Base-by-base conservation (phyloP, 306 rosid species). In the Vigna radiata region DNA sequence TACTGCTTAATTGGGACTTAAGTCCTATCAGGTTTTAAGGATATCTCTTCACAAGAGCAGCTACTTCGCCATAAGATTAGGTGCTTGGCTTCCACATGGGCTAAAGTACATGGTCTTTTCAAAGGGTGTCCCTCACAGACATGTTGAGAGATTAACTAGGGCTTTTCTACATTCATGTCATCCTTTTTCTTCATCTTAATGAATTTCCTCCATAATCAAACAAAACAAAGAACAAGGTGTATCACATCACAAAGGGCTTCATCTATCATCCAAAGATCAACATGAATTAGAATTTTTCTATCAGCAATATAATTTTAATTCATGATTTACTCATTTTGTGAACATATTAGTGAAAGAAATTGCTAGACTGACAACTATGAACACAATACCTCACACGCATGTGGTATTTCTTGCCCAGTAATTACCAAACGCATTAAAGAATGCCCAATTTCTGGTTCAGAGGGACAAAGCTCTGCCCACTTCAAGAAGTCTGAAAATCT, bases 351-450 rank as follows among this genome's bases (percentile, higher is more conserved):
- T 31, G 43, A 73, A 41, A 75, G 58, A 56, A 72, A 55, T 36
- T 13, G 73, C 37, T 36, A n/a, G 54, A 55, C 67, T 36, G 46
- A 59, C 33, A 78, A 75, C 15, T 52, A 68, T 67, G 48, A 78
- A 47, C 52, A 61, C 69, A 69, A 77, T 92, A 94, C 98, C 97
- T 94, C 98, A 71, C 98, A 94, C 37, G 97, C 95, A 86, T 94
- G 98, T 16, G 98, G 98, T 74, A 94, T 90, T 85, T 94, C 98
- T 86, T 94, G 97, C 67, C 98, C 98, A 70, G 98, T 94, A 85
- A 94, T 94, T 78, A 94, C 98, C 89, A 94, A 90, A 64, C 98
- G 98, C 98, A 94, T 90, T 82, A 94, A 88, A 49, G 98, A 91
- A 70, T 94, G 98, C 72, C 97, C 98, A 43, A 94, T 88, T 86